Conservation (phyloP, 73 alveolate species). For the Uronychia binucleata region DNA sequence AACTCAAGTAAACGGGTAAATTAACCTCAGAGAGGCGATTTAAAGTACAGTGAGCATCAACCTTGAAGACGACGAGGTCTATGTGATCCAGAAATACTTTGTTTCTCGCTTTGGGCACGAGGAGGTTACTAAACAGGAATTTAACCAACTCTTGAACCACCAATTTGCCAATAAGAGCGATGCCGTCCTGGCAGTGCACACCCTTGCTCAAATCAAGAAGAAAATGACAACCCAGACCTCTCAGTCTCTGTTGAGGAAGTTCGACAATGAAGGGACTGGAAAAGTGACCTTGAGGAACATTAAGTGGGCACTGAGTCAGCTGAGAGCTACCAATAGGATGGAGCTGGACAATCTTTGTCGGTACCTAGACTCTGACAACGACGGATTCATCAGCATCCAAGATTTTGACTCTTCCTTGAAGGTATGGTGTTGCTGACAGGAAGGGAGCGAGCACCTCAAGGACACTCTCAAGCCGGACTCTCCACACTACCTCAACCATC, state of each 20-base stretch:
- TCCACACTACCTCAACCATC: no score
- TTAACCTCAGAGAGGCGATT: constrained; percentile 21
- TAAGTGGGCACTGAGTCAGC: constrained; percentile 28
- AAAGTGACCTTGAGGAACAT: constrained; percentile 41
- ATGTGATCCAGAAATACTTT: constrained; percentile 29
- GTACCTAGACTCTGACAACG: constrained; percentile 36
- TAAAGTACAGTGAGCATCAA: constrained; percentile 8
- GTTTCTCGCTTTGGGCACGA: not conserved
- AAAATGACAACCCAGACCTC: constrained; percentile 1
- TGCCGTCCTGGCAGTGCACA: constrained; percentile 14
- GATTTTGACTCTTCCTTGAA: constrained; percentile 21
- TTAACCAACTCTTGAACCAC: constrained; percentile 6
- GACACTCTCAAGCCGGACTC: not conserved
- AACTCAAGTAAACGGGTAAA: not conserved
- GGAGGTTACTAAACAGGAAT: constrained; percentile 28
- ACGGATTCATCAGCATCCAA: constrained; percentile 37
- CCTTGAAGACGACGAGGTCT: constrained; percentile 42
- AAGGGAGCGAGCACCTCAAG: not conserved
- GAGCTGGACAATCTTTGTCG: constrained; percentile 37
- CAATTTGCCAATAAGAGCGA: constrained; percentile 20
- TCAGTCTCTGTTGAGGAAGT: not conserved
- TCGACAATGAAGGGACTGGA: constrained; percentile 19
- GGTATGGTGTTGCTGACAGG: not conserved
- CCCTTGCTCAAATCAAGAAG: constrained; percentile 6
- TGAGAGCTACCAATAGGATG: constrained; percentile 9